Base-by-base conservation (phyloP, 2,329 filamentous ascomycete species). In the Paracoccidioides lutzii region DNA sequence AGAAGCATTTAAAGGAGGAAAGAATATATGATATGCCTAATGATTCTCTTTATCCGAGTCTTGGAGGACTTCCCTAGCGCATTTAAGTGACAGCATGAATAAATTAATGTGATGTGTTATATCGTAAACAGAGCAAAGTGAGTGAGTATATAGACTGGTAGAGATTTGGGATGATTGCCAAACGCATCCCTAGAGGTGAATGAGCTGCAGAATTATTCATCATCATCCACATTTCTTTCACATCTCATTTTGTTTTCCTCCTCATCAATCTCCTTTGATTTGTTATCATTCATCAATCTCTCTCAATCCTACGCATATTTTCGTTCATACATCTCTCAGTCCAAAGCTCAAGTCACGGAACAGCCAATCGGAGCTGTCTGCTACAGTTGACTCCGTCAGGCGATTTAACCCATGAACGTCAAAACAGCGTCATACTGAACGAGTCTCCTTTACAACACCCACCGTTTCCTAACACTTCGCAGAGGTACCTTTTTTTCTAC, bases 331-430 rank as follows among this genome's bases (percentile, higher is more conserved):
- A 9, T n/a, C 5, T 37, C 7, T 42, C 9, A 4, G 10, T 52
- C 10, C 8, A 12, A 22, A 15, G 5, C 32, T 32, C 3, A 14
- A 8, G 12, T 12, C 41, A n/a, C 28, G 22, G 22, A 37, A 22
- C 33, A 38, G 33, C 46, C 46, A 50, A 50, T 50, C 33, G 46
- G 46, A 50, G 46, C 46, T 22, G n/a, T 50, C 15, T 14, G 12
- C 46, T 14, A 3, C 46, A 50, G n/a, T 7, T 54, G 33, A 40
- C 53, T 54, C 53, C 53, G 53, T 44, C 22, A 32, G 33, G 43
- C 33, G 37, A 9, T 38, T 49, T 14, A 38, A 3, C 22, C 10
- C 37, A 49, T 8, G 43, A 54, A 54, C 53, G 44, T 40, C 53
- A 54, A 54, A 32, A n/a, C 28, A 4, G 32, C 53, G 49, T 54